Base-by-base conservation (phyloP, 2,329 filamentous ascomycete species). In the Fusarium dimerum region DNA sequence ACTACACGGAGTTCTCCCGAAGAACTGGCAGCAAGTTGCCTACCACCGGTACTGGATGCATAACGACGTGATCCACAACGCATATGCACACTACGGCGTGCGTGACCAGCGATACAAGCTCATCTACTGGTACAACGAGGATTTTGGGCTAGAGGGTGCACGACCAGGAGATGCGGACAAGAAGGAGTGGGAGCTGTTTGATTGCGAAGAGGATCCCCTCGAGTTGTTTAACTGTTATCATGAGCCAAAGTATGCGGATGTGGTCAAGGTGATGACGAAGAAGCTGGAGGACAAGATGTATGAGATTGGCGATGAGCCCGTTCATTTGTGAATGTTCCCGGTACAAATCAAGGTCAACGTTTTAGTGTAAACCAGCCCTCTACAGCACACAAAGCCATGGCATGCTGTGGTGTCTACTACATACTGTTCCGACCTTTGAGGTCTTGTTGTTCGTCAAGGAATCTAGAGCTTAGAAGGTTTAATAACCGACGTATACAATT, bases 11-110 rank as follows among this genome's bases (percentile, higher is more conserved):
- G 3, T 67, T 1, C 79, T 78, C 0, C 76, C 76, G 0, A 38
- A 20, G 0, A 69, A 73, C 50, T 81, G 78, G 78, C 73, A 76
- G 50, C 76, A 81, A 58, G 69, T 80, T 0, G 79, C 78, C 0
- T 81, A 81, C 55, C 78, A 82, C 55, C 73, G 78, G 1, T 81
- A 81, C 65, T 81, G 78, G 78, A 81, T 81, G 78, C 75, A 81
- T 62, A 72, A 72, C 36, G 78, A 81, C 52, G 63, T 71, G 2
- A 76, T 78, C 13, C 78, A 82, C 56, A 60, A 78, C 15, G 76
- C 75, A 0, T 74, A 75, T 51, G 78, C 78, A 0, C 79, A 82
- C 61, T 81, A 81, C 52, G 79, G 78, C 3, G 68, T 80, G 6
- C 69, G 79, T 0, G 69, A 81, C 55, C 76, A 77, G 57, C 61